phyloP scores from a whole-genome alignment of 257 asterid species.

The Nicotiana obtusifolia region DNA sequence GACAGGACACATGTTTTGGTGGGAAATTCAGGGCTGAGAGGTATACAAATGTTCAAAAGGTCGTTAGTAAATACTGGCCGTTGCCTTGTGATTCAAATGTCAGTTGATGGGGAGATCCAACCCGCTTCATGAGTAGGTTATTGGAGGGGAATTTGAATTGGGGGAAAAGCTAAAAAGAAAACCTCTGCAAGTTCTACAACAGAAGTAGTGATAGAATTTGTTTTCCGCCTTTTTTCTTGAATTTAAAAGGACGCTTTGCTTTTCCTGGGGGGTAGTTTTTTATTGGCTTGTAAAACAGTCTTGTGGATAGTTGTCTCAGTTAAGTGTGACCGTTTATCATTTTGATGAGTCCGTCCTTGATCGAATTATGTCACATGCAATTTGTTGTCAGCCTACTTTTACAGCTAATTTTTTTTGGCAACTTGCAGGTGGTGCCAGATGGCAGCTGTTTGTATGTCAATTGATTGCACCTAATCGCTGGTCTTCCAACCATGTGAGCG shows the following conservation, averaged over 20 bases:
- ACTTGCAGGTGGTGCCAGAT: slow-evolving; percentile 9
- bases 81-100: slow-evolving; percentile 32
- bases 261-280: not conserved
- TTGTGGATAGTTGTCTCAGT: slow-evolving; percentile 10
- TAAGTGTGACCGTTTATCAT: not conserved
- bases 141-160: slow-evolving; percentile 6
- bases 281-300: slow-evolving; percentile 10
- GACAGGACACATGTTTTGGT: slow-evolving; percentile 32
- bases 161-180: slow-evolving; percentile 13
- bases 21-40: slow-evolving; percentile 50
- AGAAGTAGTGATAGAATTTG: not conserved
- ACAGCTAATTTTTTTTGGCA: not conserved
- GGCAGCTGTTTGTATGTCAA: not conserved
- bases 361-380: not conserved
- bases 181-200: not conserved
- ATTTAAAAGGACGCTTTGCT: slow-evolving; percentile 3
- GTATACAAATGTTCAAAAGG: slow-evolving; percentile 55
- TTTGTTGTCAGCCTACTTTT: not conserved
- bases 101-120: slow-evolving; percentile 27
- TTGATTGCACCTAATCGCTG: not conserved
- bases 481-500: not conserved
- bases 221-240: slow-evolving; percentile 3
- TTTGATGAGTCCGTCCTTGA: not conserved
- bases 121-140: slow-evolving; percentile 40
- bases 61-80: slow-evolving; percentile 43